Evolutionary conservation across 176 grass and related monocot genomes (phyloP).

Genomic region (Triticum monococcum): DNA sequence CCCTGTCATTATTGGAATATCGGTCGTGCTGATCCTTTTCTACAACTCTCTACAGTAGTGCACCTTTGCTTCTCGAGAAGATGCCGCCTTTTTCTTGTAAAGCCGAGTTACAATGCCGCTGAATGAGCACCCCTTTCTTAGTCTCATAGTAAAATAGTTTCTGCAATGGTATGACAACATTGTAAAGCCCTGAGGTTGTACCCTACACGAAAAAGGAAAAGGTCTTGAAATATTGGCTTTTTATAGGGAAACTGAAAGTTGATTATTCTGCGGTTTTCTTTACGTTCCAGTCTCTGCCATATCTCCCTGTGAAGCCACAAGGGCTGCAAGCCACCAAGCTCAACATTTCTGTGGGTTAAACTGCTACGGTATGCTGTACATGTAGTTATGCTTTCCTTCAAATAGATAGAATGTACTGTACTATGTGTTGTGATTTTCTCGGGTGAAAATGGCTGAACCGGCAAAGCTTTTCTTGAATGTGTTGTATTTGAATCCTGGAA

Average conservation of each 20-base stretch:
- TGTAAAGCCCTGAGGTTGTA: conserved; percentile 16
- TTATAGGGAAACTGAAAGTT: background rate
- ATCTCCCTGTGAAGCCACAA: background rate
- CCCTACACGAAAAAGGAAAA: background rate
- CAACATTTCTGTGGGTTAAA: background rate
- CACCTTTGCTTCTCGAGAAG: conserved; percentile 19
- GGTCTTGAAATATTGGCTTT: background rate
- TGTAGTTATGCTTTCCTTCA: background rate
- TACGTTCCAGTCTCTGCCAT: background rate
- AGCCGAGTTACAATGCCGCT: background rate
- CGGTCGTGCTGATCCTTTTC: conserved; percentile 89
- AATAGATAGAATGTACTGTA: background rate
- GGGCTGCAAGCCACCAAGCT: background rate
- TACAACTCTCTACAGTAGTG: conserved; percentile 91
- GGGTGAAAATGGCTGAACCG: background rate
- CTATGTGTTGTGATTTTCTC: background rate
- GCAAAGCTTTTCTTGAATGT: background rate
- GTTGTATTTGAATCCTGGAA: background rate
- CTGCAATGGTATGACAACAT: background rate
- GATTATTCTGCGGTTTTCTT: background rate
- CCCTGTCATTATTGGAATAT: conserved; percentile 76
- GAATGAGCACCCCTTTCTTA: background rate
- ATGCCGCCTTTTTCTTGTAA: conserved; percentile 27
- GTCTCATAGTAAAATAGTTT: conserved; percentile 6
- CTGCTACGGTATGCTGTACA: background rate